A percentile compares a stretch with the other conserved stretches of the same genome.
Conservation (phyloP, 208 protist genomes). For the Blechomonas ayalai region DNA sequence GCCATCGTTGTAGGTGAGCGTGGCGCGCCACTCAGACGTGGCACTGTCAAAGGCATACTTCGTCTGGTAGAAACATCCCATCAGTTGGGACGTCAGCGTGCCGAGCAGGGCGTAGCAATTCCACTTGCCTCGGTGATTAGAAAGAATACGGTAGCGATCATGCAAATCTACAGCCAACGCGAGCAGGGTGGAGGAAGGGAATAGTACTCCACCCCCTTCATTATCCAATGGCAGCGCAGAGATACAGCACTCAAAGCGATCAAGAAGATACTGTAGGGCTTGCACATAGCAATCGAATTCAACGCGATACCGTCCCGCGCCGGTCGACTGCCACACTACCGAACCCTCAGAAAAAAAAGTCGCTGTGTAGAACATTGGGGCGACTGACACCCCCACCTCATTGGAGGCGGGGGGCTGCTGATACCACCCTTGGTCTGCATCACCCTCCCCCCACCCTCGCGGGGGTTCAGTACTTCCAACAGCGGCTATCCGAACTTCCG, state of each 20-base stretch:
- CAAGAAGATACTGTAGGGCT: constrained; percentile 65
- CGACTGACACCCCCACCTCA: too few species aligned
- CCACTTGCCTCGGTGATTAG: constrained; percentile 73
- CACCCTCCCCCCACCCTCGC: not conserved
- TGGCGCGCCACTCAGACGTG: constrained; percentile 33
- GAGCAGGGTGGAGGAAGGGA: constrained; percentile 38
- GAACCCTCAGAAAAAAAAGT: constrained; percentile 10
- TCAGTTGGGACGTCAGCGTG: constrained; percentile 63
- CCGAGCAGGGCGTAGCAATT: constrained; percentile 80
- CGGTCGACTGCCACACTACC: constrained; percentile 57
- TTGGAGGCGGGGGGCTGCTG: not conserved
- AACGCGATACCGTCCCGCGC: constrained; percentile 60
- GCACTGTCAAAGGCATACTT: constrained; percentile 33
- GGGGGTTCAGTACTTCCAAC: constrained; percentile 1
- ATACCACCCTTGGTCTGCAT: not conserved
- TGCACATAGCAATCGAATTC: constrained; percentile 82
- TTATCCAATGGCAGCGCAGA: too few species aligned
- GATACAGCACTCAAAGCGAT: too few species aligned
- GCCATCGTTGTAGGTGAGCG: constrained; percentile 67
- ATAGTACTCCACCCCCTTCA: constrained; percentile 36
- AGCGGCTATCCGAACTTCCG: constrained; percentile 12
- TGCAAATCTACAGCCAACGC: constrained; percentile 56
- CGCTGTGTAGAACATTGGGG: not conserved
- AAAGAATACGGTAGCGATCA: constrained; percentile 51
- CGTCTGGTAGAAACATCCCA: constrained; percentile 72